Base-by-base conservation (phyloP, 371 early-diverging fungal species). In the Nematocida sp. region DNA sequence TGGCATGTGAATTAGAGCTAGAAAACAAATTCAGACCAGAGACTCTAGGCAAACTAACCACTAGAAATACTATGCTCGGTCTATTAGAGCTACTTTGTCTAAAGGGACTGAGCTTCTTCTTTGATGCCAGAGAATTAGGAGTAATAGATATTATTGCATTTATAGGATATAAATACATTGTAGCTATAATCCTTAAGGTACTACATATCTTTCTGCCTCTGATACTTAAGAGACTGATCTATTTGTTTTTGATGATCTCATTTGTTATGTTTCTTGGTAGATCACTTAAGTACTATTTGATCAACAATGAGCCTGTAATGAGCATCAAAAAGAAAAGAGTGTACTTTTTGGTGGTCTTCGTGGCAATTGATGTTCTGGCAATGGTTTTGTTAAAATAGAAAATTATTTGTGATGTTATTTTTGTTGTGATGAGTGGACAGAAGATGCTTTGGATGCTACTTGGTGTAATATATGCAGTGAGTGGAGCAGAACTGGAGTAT, bases 161-260 rank as follows among this genome's bases (percentile, higher is more conserved):
- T 80, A 88, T 89, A 78, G 94, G 95, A 4, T 96, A 96, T 83
- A 94, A 95, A 82, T 95, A 91, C 85, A 88, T 93, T 41, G 46
- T 55, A 38, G 63, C 78, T 17, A 32, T 80, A 0, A 17, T 70
- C 29, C 35, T 78, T 7, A 63, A 63, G 34, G 21, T 76, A 13
- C 40, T 60, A 37, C 34, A 23, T 2, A 29, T 65, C 1, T 7
- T 62, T 5, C 46, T 53, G 19, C 38, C 49, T 1, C 37, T 37
- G 21, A 15, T 77, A 31, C 37, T 82, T 38, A 46, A 40, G 15
- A 49, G 62, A 29, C 1, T 77, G 5, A n/a, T 65, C 1, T 47
- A 19, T 9, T 21, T 66, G 21, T 78, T 74, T 76, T 37, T 78
- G 2, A 63, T 63, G 34, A 40, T 64, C 34, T 78, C 78, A 11